These are phyloP conservation scores for Fusarium caatingaense DNA, from an alignment of 2,329 filamentous ascomycete genomes.

Conservation along the genomic window DNA sequence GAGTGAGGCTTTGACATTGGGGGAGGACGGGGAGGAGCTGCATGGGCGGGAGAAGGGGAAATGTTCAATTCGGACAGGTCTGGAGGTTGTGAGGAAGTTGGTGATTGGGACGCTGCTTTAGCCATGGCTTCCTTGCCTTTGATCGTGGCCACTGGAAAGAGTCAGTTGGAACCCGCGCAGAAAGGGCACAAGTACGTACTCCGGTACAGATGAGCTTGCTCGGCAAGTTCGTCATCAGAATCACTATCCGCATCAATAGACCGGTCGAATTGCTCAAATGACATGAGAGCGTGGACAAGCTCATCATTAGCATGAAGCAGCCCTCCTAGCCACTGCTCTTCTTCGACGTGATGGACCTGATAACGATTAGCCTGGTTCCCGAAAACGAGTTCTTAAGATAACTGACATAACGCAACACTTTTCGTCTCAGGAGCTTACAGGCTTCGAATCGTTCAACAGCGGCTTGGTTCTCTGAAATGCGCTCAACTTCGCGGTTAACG, in stretches of 20 bases:
- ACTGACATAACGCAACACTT: slow-evolving; percentile 83
- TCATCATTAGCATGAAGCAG: slow-evolving; percentile 95
- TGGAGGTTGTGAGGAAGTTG: slow-evolving; percentile 54
- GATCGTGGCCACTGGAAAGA: slow-evolving; percentile 63
- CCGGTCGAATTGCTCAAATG: slow-evolving; percentile 91
- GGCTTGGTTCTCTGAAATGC: slow-evolving; percentile 84
- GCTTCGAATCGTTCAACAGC: slow-evolving; percentile 83
- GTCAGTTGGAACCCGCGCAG: slow-evolving; percentile 23
- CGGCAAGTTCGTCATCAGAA: slow-evolving; percentile 74
- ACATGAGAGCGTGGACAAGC: slow-evolving; percentile 92
- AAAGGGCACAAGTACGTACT: slow-evolving; percentile 56
- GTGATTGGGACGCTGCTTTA: slow-evolving; percentile 53
- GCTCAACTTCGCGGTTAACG: slow-evolving; percentile 89
- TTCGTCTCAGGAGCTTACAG: slow-evolving; percentile 86
- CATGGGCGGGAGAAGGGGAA: slow-evolving; percentile 54
- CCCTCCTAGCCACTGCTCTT: slow-evolving; percentile 90
- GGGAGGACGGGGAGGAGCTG: slow-evolving; percentile 57
- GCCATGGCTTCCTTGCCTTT: slow-evolving; percentile 62
- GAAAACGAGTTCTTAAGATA: background rate
- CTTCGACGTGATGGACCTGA: slow-evolving; percentile 88
- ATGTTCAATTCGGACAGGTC: slow-evolving; percentile 61
- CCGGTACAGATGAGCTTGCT: slow-evolving; percentile 73
- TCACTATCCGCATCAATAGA: slow-evolving; percentile 82
- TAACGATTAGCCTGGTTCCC: slow-evolving; percentile 3
- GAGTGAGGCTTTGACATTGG: slow-evolving; percentile 42